Percentiles rank a stretch among this genome's conserved stretches.
These are phyloP conservation scores for Coffea eugenioides DNA, from an alignment of 257 asterid genomes.

Conservation along the genomic window DNA sequence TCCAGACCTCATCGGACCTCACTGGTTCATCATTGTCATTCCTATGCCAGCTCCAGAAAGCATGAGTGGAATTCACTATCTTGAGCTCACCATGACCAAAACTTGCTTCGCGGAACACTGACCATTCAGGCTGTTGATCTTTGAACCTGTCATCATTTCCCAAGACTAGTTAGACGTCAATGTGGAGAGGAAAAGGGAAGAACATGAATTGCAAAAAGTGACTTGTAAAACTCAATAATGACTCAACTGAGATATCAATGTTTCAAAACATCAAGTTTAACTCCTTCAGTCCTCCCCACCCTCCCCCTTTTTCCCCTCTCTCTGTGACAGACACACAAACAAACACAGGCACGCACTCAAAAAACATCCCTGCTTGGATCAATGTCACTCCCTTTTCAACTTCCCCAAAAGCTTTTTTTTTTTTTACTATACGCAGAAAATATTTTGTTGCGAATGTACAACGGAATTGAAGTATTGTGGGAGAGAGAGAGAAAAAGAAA, in stretches of 20 bases:
- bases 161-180: slow-evolving; percentile 1
- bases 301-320: background rate
- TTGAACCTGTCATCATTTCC: slow-evolving; percentile 45
- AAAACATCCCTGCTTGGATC: background rate
- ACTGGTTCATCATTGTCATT: slow-evolving; percentile 83
- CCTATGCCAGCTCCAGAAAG: slow-evolving; percentile 96
- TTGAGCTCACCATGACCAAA: slow-evolving; percentile 91
- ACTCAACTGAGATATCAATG: background rate
- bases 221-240: background rate
- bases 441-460: background rate
- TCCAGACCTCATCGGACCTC: slow-evolving; percentile 68
- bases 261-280: background rate
- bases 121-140: slow-evolving; percentile 72
- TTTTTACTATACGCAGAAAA: too few species aligned
- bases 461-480: background rate
- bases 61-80: slow-evolving; percentile 68
- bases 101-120: slow-evolving; percentile 90
- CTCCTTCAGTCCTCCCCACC: background rate
- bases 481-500: too few species aligned
- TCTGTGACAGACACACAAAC: background rate
- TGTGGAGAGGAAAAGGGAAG: background rate
- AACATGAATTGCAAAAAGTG: background rate
- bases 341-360: background rate
- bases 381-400: slow-evolving; percentile 1
- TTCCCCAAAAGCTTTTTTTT: too few species aligned